Evolutionary conservation across 2,329 filamentous ascomycete genomes (phyloP).

Genomic region (Aspergillus novoparasiticus): DNA sequence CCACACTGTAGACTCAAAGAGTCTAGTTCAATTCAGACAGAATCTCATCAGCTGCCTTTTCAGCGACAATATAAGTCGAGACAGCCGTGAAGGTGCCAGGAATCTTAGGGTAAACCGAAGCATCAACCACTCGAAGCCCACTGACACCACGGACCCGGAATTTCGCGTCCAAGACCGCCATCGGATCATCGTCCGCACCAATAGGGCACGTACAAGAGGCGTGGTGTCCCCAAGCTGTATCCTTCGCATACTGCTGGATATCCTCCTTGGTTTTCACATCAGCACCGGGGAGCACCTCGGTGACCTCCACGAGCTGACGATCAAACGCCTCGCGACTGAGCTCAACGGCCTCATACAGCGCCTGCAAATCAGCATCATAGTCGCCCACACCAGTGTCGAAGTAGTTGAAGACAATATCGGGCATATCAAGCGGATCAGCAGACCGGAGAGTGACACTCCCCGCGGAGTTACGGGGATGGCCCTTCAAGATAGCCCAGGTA

Average conservation of each 20-base stretch:
- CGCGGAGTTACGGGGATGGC: constrained; percentile 63
- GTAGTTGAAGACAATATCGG: constrained; percentile 65
- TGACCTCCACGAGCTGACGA: constrained; percentile 44
- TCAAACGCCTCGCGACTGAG: constrained; percentile 53
- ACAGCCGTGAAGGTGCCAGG: constrained; percentile 57
- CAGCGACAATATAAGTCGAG: constrained; percentile 58
- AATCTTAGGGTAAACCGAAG: constrained; percentile 59
- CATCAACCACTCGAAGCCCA: constrained; percentile 64
- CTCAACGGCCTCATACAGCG: constrained; percentile 58
- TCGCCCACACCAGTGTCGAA: constrained; percentile 47
- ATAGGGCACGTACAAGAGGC: constrained; percentile 59
- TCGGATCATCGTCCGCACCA: constrained; percentile 55
- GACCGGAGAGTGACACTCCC: constrained; percentile 65
- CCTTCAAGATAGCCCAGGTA: constrained; percentile 58
- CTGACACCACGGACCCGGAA: constrained; percentile 61
- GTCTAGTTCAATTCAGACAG: constrained; percentile 19
- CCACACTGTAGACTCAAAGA: background rate
- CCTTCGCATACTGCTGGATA: constrained; percentile 52
- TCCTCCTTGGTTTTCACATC: constrained; percentile 47
- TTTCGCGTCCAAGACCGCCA: constrained; percentile 58
- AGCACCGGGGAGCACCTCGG: constrained; percentile 46
- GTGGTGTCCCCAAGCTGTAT: constrained; percentile 61
- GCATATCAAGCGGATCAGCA: constrained; percentile 64
- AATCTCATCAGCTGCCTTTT: constrained; percentile 66
- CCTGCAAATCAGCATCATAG: constrained; percentile 53